Evolutionary conservation across 306 rosid genomes (phyloP).

Genomic region (Trichosanthes truncata): DNA sequence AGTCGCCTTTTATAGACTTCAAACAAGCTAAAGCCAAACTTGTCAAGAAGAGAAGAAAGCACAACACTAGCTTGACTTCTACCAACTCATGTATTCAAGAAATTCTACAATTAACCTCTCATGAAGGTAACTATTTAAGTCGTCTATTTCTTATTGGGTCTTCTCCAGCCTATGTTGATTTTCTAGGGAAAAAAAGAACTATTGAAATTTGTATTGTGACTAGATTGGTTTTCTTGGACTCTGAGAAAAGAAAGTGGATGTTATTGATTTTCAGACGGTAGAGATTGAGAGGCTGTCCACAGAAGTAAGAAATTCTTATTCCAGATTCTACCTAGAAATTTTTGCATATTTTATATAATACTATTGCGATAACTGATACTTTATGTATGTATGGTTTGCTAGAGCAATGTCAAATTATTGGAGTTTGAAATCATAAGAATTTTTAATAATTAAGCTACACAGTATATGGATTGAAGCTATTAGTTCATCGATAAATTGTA

Average conservation of each 20-base stretch:
- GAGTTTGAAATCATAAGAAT: neutral
- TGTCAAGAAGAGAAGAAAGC: conserved; percentile 68
- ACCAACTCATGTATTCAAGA: conserved; percentile 59
- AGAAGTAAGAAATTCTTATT: conserved; percentile 60
- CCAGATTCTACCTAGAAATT: neutral
- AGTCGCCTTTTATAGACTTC: no score
- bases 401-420: neutral
- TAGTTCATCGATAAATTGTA: neutral
- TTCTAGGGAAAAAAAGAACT: no score
- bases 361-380: neutral
- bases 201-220: neutral
- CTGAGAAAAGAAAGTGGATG: conserved; percentile 63
- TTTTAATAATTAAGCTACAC: neutral
- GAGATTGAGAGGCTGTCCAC: conserved; percentile 52
- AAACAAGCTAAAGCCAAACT: conserved; percentile 60
- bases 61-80: conserved; percentile 79
- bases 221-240: conserved; percentile 92
- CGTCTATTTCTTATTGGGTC: neutral
- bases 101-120: conserved; percentile 38
- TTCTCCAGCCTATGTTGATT: neutral
- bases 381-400: neutral
- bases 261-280: conserved; percentile 49
- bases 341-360: neutral
- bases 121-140: conserved; percentile 43
- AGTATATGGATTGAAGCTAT: neutral